Evolutionary conservation across 805 yeast genomes (phyloP).

Genomic region (Candida nonsorbophila): DNA sequence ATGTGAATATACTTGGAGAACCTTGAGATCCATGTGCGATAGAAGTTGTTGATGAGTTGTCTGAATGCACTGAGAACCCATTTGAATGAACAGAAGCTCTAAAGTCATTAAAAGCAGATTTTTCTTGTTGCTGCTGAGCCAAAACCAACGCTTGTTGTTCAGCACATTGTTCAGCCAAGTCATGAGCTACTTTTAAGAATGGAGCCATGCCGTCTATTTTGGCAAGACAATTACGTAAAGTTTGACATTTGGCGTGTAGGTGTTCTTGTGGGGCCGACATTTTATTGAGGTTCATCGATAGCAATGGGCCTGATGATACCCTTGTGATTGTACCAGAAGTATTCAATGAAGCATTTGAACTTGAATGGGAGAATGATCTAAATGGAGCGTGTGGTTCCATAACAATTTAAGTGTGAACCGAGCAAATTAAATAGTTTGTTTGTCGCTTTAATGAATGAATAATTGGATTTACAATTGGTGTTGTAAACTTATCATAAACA

Average conservation of each 20-base stretch:
- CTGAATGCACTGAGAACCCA: slow-evolving; percentile 33
- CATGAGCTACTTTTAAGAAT: slow-evolving; percentile 57
- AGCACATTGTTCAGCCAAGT: slow-evolving; percentile 61
- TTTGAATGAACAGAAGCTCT: slow-evolving; percentile 28
- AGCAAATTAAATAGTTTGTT: too few relatives aligned
- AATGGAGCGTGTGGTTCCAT: slow-evolving; percentile 25
- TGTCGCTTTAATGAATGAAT: too few relatives aligned
- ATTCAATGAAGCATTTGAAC: slow-evolving; percentile 23
- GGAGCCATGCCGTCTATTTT: slow-evolving; percentile 64
- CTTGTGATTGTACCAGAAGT: slow-evolving; percentile 31
- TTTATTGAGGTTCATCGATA: slow-evolving; percentile 51
- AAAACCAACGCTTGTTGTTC: slow-evolving; percentile 64
- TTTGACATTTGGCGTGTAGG: slow-evolving; percentile 60
- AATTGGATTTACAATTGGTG: too few relatives aligned
- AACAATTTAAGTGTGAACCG: too few relatives aligned
- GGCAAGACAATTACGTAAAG: slow-evolving; percentile 50
- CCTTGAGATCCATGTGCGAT: slow-evolving; percentile 7
- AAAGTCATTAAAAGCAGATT: slow-evolving; percentile 15
- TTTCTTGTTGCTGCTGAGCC: slow-evolving; percentile 35
- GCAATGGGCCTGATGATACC: slow-evolving; percentile 43
- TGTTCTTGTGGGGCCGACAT: slow-evolving; percentile 62
- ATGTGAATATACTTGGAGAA: slow-evolving; percentile 46
- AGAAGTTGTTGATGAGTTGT: slow-evolving; percentile 17
- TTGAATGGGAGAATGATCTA: slow-evolving; percentile 31
- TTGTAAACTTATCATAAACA: too few relatives aligned